A percentile compares a stretch with the other conserved stretches of the same genome.
Conservation (phyloP, 148 eudicot species). For the Diospyros kaki region DNA sequence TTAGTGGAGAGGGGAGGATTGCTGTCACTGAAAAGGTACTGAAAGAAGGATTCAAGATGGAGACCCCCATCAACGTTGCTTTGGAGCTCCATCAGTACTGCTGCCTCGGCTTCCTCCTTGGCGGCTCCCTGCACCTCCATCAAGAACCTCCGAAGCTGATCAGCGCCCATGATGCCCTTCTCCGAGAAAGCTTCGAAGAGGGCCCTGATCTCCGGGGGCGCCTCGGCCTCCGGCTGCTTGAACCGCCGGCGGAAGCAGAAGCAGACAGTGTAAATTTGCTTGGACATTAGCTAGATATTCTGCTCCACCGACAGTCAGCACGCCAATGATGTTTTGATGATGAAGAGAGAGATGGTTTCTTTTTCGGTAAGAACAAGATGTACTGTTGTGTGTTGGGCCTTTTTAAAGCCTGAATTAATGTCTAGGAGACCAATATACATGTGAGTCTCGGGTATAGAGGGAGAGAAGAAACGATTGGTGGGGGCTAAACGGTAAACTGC, state of each 20-base stretch:
- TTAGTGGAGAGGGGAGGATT: conserved; percentile 29
- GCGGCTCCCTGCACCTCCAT: conserved; percentile 31
- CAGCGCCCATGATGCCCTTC: conserved; percentile 26
- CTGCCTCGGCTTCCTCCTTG: conserved; percentile 21
- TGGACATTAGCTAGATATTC: conserved; percentile 9
- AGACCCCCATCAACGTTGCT: conserved; percentile 17
- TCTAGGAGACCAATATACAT: no score
- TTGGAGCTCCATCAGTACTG: conserved; percentile 13
- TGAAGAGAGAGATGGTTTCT: no score
- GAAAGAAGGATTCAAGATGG: conserved; percentile 22
- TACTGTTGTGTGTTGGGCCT: no score
- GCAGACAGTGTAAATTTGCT: conserved; percentile 31
- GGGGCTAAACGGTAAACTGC: no score
- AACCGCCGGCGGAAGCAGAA: conserved; percentile 27
- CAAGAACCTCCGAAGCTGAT: conserved; percentile 27
- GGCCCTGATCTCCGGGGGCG: conserved; percentile 25
- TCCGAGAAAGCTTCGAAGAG: conserved; percentile 28
- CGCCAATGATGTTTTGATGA: no score
- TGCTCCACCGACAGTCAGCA: no score
- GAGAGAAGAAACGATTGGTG: no score
- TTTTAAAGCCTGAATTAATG: no score
- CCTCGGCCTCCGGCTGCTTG: conserved; percentile 22
- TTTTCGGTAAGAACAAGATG: no score
- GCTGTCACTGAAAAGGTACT: conserved; percentile 20
- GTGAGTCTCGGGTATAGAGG: no score